phyloP scores from a whole-genome alignment of 768 basidiomycete genomes.

The Hericium rajendrae region DNA sequence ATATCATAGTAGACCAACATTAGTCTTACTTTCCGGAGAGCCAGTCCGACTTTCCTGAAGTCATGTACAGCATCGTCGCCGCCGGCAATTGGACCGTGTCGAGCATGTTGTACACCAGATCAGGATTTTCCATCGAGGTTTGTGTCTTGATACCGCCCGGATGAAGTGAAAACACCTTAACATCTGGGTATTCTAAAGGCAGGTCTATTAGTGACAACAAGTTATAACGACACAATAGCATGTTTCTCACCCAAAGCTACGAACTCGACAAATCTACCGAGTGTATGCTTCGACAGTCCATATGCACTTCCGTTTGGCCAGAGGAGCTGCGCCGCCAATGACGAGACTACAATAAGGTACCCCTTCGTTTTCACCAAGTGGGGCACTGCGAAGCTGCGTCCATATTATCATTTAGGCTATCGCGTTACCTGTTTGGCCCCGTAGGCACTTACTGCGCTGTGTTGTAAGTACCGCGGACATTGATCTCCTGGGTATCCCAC shows the following conservation, averaged over 20 bases:
- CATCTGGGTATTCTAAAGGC: constrained; percentile 1
- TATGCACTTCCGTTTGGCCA: constrained; percentile 1
- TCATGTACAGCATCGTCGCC: constrained; percentile 14
- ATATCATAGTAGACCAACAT: neutral
- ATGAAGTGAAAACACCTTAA: constrained; percentile 5
- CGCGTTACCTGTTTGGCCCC: no score
- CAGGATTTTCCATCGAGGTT: neutral
- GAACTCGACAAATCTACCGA: constrained; percentile 5
- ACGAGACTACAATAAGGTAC: constrained; percentile 1
- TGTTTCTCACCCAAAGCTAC: neutral
- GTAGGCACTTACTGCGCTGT: constrained; percentile 10
- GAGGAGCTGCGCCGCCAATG: neutral
- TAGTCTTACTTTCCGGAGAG: constrained; percentile 13
- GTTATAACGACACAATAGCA: neutral
- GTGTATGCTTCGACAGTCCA: constrained; percentile 1
- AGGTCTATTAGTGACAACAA: neutral
- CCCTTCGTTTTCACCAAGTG: constrained; percentile 1
- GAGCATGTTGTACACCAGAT: neutral
- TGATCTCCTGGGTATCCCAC: constrained; percentile 18
- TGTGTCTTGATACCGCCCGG: constrained; percentile 2
- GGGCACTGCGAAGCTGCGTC: neutral
- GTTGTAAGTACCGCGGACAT: constrained; percentile 17
- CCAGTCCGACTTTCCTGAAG: constrained; percentile 16
- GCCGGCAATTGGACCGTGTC: constrained; percentile 15
- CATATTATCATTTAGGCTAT: neutral